These are phyloP conservation scores for Tulasnella sp. DNA, from an alignment of 768 basidiomycete species.

Conservation along the genomic window DNA sequence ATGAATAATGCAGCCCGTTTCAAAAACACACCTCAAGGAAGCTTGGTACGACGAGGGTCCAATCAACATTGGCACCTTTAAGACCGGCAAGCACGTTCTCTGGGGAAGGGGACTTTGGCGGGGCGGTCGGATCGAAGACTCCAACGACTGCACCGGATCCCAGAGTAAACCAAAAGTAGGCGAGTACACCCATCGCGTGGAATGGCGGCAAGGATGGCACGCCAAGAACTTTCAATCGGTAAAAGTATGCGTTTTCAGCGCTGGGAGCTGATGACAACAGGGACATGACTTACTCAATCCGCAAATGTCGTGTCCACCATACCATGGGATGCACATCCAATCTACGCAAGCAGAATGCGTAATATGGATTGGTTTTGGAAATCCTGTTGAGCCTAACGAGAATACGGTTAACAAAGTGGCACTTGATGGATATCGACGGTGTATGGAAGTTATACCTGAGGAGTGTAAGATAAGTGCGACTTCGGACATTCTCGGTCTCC, in stretches of 20 bases:
- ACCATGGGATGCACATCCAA: conserved; percentile 5
- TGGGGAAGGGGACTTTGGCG: conserved; percentile 14
- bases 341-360: conserved; percentile 15
- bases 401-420: too few species aligned
- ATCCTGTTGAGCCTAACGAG: conserved; percentile 18
- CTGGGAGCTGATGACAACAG: neutral
- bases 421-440: too few species aligned
- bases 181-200: conserved; percentile 11
- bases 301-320: neutral
- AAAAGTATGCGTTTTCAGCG: neutral
- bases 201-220: conserved; percentile 7
- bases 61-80: neutral
- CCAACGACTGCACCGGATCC: neutral
- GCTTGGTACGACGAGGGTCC: conserved; percentile 17
- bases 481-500: too few species aligned
- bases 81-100: conserved; percentile 15
- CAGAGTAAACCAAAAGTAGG: neutral
- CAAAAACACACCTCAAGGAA: conserved; percentile 16
- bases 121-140: conserved; percentile 15
- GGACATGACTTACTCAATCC: neutral
- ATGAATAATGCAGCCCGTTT: too few species aligned
- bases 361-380: conserved; percentile 18
- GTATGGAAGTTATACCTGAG: too few species aligned
- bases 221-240: neutral
- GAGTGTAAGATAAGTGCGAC: too few species aligned